These are phyloP conservation scores for Scheffersomyces segobiensis DNA, from an alignment of 1,139 yeast genomes.

Conservation along the genomic window DNA sequence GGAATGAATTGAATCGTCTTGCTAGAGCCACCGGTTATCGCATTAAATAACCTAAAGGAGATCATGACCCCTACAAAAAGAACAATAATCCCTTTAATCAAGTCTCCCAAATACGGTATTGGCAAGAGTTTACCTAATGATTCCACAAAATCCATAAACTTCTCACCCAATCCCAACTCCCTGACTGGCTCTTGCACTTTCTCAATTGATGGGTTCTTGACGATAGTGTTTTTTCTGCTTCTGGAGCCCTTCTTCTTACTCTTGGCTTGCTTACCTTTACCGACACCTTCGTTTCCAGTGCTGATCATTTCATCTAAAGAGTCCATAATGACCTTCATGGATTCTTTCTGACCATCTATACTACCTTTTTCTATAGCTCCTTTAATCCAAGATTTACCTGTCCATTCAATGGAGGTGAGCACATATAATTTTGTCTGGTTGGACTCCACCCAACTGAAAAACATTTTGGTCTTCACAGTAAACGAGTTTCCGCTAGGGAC, in stretches of 20 bases:
- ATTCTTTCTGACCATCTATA: conserved; percentile 82
- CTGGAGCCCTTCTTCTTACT: conserved; percentile 26
- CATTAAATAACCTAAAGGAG: conserved; percentile 3
- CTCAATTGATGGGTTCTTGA: conserved; percentile 9
- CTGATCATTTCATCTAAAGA: conserved; percentile 53
- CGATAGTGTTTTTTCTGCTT: conserved; percentile 17
- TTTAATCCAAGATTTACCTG: conserved; percentile 91
- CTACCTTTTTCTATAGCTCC: conserved; percentile 92
- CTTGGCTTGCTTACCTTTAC: conserved; percentile 13
- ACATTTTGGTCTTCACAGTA: conserved; percentile 66
- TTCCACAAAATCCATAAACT: conserved; percentile 24
- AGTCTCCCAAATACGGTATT: conserved; percentile 26
- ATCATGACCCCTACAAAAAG: conserved; percentile 16
- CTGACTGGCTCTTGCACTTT: conserved; percentile 11
- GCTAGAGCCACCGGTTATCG: conserved; percentile 2
- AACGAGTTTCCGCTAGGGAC: conserved; percentile 93
- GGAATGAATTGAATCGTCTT: conserved; percentile 1
- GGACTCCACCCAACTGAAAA: conserved; percentile 73
- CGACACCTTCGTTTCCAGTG: conserved; percentile 11
- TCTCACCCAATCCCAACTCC: conserved; percentile 14
- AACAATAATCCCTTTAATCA: conserved; percentile 24
- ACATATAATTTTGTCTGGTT: conserved; percentile 66
- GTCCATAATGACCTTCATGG: conserved; percentile 59
- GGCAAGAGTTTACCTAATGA: conserved; percentile 33
- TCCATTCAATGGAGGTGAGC: conserved; percentile 78